These are phyloP conservation scores for Bipolaris gigantea DNA, from an alignment of 2,329 filamentous ascomycete genomes.

Conservation along the genomic window DNA sequence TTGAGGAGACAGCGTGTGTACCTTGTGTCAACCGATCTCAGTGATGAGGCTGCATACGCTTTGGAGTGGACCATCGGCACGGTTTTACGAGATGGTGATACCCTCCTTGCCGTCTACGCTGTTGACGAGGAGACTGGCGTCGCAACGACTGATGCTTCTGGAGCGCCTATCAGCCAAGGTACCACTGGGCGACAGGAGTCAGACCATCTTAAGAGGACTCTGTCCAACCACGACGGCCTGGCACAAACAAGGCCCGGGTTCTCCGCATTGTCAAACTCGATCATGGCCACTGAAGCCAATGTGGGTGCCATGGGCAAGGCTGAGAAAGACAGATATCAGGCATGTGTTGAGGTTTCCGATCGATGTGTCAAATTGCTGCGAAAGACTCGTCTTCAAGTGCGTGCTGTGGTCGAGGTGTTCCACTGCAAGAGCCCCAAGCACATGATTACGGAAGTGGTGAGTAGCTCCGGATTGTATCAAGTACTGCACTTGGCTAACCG, in stretches of 20 bases:
- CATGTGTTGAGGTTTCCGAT: slow-evolving; percentile 81
- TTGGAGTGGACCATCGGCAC: slow-evolving; percentile 98
- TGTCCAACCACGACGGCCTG: slow-evolving; percentile 52
- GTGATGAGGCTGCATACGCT: slow-evolving; percentile 90
- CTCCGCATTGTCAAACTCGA: slow-evolving; percentile 40
- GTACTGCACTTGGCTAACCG: slow-evolving; percentile 28
- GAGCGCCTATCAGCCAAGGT: slow-evolving; percentile 68
- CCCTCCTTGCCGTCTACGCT: slow-evolving; percentile 88
- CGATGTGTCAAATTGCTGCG: slow-evolving; percentile 81
- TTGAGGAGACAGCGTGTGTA: slow-evolving; percentile 83
- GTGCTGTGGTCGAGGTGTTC: slow-evolving; percentile 92
- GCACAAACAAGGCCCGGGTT: slow-evolving; percentile 31
- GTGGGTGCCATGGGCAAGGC: slow-evolving; percentile 51
- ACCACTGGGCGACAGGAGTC: slow-evolving; percentile 73
- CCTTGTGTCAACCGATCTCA: slow-evolving; percentile 92
- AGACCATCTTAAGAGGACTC: slow-evolving; percentile 68
- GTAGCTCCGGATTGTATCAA: slow-evolving; percentile 33
- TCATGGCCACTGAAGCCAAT: slow-evolving; percentile 41
- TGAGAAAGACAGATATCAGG: slow-evolving; percentile 78
- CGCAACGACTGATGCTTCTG: slow-evolving; percentile 55
- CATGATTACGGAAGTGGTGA: slow-evolving; percentile 85
- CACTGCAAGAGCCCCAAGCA: slow-evolving; percentile 98
- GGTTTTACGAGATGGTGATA: slow-evolving; percentile 90
- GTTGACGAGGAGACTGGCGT: slow-evolving; percentile 76
- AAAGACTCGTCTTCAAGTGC: slow-evolving; percentile 89